Base-by-base conservation (phyloP, 2,329 filamentous ascomycete species). In the Beauveria rudraprayagi region DNA sequence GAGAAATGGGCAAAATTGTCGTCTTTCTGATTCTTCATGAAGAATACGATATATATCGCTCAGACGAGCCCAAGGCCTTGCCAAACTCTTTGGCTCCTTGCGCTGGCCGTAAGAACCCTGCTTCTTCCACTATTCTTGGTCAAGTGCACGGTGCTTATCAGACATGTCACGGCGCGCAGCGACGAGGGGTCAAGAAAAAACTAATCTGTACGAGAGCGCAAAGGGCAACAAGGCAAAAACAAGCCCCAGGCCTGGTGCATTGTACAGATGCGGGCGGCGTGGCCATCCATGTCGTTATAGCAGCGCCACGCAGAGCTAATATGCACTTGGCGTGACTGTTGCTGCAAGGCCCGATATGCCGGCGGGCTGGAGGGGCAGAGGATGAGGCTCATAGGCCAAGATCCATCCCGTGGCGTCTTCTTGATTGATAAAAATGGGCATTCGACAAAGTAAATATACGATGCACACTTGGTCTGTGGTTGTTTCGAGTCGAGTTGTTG, bases 201-300 rank as follows among this genome's bases (percentile, higher is more conserved):
- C 9, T 30, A 30, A 30, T 30, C 9, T 30, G 43, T n/a, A 46
- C 46, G 16, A 9, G 28, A 16, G 14, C 47, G 24, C 24, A 28
- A 26, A 51, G 16, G 16, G 24, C 24, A 5, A 16, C 24, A 16
- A 19, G 34, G 28, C 5, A 19, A 37, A 19, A 19, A 51, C 28
- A 26, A n/a, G n/a, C 22, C 19, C 40, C 53, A 46, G 24, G 22
- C 14, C 30, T 19, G 14, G 7, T 30, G 53, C 48, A 52, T 52
- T 14, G 30, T 44, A 24, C 48, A 52, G 17, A 50, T 50, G 19
- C 47, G 7, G 24, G 24, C 24, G 8, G 5, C 16, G 4, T 50
- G 47, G 17, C 26, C 24, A 56, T 56, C 54, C 54, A 56, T 56
- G 54, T 56, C 43, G 11, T 47, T 56, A 56, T 56, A 56, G 28